Evolutionary conservation across 2,329 filamentous ascomycete species (phyloP), one percentile per base, ranked within the genome.

Genomic region (Xylariaceae sp.): DNA sequence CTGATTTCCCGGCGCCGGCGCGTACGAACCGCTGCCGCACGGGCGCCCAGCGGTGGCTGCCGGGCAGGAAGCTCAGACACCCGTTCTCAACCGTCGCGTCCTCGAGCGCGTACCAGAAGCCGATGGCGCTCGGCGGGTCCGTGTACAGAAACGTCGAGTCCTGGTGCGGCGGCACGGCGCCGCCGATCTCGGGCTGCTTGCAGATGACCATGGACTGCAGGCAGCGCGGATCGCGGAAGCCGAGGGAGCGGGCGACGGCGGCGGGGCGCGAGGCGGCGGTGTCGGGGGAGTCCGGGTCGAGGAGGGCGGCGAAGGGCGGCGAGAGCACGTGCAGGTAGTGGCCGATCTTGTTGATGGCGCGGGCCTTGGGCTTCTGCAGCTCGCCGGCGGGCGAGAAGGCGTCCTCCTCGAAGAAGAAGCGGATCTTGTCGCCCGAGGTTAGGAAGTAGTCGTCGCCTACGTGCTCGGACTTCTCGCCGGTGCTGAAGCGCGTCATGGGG

Each of bases 181-280:
- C 92, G 26, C 94, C 94, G 49, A 97, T 96, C 72, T 95, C 89
- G 19, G 94, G 92, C 74, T 96, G 92, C 72, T 99, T 99, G 81
- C 91, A 96, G 64, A 99, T 97, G 26, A 97, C 80, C 94, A 99
- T 99, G 70, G 88, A 94, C 76, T 99, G 94, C 49, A 99, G 77
- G 55, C 80, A 82, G 18, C 87, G 77, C 1, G 92, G 89, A 69
- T 95, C 89, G 4, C 62, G 65, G 74, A 91, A 96, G 2, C 87
- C 87, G 10, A 96, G 77, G 8, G 80, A 79, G 42, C 76, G 74
- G 1, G 91, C 90, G 13, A 96, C 84, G 5, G 78, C 81, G 0
- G 75, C 77, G 0, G 80, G 80, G 46, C 68, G 64, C 32, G 65
- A 68, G 26, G 26, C 54, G 51, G 67, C 66, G 40, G 72, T 68